Evolutionary conservation across 257 asterid genomes (phyloP), one percentile per base, ranked within the genome.

Genomic region (Rauvolfia tetraphylla): DNA sequence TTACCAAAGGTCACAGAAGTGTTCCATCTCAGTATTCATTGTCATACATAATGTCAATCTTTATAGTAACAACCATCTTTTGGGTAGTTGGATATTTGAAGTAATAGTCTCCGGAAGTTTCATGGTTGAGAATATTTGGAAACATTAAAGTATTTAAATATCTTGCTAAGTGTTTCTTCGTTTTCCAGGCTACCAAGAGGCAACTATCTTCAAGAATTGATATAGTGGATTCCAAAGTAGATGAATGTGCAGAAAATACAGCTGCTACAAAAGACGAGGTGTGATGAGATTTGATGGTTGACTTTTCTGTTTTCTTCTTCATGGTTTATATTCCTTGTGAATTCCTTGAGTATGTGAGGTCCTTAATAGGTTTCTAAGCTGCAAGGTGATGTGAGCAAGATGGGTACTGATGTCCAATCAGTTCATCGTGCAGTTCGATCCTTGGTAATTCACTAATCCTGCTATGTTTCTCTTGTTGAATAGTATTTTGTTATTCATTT

Each of bases 201-300:
- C 92, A 93, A 68, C 82, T 96, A 66, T 83, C 96, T 73, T 87
- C 93, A 61, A 86, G 87, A 74, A 88, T 96, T 75, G 92, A 91
- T 76, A 84, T 87, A 5, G 92, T 87, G 72, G 97, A 89, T 78
- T 74, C 87, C 78, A 96, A 93, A 83, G 74, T 93, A 74, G 96
- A 93, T 14, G 98, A 91, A 79, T 87, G 89, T 81, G 81, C 82
- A 41, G 92, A 87, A 46, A 81, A 83, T 82, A 78, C 90, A 66
- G 73, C 81, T 75, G 90, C 92, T 65, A 87, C 92, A 27, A 91
- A 79, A 73, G 95, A 81, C 9, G 92, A 91, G 96, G 98, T 91
- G 53, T 81, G 96, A 58, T 74, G 74, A 63, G 76, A 22, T 33
- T n/a, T 31, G 68, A 18, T 42, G 5, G 49, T 79, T 67, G 71